Percentiles rank a stretch among this genome's conserved stretches.
phyloP scores from a whole-genome alignment of 2,329 filamentous ascomycete species.

The Neopestalotiopsis rosae region DNA sequence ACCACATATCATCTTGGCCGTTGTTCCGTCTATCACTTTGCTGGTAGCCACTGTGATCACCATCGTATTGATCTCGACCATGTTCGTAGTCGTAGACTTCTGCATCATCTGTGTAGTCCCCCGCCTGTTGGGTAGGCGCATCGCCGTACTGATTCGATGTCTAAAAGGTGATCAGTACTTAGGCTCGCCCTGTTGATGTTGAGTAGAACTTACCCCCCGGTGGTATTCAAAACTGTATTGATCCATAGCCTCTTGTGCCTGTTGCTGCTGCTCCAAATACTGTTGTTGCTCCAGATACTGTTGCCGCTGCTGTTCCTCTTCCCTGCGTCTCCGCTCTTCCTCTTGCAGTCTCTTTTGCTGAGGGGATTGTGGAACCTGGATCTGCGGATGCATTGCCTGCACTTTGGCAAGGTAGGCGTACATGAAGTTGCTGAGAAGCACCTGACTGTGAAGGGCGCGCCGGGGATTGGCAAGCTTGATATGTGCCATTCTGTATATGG shows the following conservation, averaged over 20 bases:
- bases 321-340: conserved; percentile 49
- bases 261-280: conserved; percentile 52
- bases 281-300: conserved; percentile 50
- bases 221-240: conserved; percentile 61
- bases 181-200: background rate
- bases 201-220: conserved; percentile 48
- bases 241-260: conserved; percentile 49
- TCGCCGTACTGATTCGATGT: conserved; percentile 53
- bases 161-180: conserved; percentile 31
- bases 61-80: conserved; percentile 41
- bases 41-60: conserved; percentile 41
- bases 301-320: conserved; percentile 53
- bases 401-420: conserved; percentile 99
- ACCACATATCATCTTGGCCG: conserved; percentile 37
- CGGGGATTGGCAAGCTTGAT: conserved; percentile 98
- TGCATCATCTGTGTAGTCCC: conserved; percentile 57
- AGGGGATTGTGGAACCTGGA: conserved; percentile 85
- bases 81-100: conserved; percentile 61
- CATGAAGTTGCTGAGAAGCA: conserved; percentile 98
- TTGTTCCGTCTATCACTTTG: conserved; percentile 26
- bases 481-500: conserved; percentile 98
- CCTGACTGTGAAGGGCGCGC: conserved; percentile 89
- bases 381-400: conserved; percentile 96
- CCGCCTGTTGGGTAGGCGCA: conserved; percentile 45
- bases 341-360: conserved; percentile 71